A percentile compares a stretch with the other conserved stretches of the same genome.
phyloP scores from a whole-genome alignment of 257 asterid species.

The Perilla frutescens region DNA sequence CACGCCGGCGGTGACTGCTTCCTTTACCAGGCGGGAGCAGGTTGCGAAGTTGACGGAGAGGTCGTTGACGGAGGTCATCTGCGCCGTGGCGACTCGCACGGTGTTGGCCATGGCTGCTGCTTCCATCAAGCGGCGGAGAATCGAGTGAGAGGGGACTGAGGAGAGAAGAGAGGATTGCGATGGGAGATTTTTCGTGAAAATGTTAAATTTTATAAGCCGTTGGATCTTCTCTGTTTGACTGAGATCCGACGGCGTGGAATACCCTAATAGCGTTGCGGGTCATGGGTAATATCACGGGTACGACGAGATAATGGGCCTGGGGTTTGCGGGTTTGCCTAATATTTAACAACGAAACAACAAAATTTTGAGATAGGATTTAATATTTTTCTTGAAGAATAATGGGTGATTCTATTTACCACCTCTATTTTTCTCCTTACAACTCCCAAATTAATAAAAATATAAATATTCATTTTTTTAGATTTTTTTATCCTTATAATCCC shows the following conservation, averaged over 20 bases:
- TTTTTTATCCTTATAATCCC: too few relatives aligned
- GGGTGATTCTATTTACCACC: too few relatives aligned
- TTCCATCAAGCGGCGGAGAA: slow-evolving; percentile 10
- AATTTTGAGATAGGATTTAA: too few relatives aligned
- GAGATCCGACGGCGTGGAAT: slow-evolving; percentile 22
- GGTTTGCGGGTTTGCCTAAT: too few relatives aligned
- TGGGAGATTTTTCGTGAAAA: background rate
- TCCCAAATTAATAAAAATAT: too few relatives aligned
- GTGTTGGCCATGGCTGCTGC: slow-evolving; percentile 62
- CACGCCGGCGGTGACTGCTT: slow-evolving; percentile 90
- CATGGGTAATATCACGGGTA: too few relatives aligned
- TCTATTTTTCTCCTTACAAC: too few relatives aligned
- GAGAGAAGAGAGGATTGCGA: background rate
- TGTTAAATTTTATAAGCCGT: background rate
- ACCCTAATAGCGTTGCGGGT: background rate
- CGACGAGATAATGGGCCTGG: background rate
- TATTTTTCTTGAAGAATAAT: too few relatives aligned
- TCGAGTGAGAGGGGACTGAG: background rate
- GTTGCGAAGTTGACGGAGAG: slow-evolving; percentile 73
- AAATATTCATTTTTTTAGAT: too few relatives aligned
- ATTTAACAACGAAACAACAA: too few relatives aligned
- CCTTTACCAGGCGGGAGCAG: slow-evolving; percentile 89
- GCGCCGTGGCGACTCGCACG: slow-evolving; percentile 85
- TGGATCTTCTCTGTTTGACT: background rate
- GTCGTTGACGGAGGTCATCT: slow-evolving; percentile 90